Percentiles rank a stretch among this genome's conserved stretches.
Evolutionary conservation across 1,284 basidiomycete species (phyloP).

Genomic region (Ustilago loliicola): DNA sequence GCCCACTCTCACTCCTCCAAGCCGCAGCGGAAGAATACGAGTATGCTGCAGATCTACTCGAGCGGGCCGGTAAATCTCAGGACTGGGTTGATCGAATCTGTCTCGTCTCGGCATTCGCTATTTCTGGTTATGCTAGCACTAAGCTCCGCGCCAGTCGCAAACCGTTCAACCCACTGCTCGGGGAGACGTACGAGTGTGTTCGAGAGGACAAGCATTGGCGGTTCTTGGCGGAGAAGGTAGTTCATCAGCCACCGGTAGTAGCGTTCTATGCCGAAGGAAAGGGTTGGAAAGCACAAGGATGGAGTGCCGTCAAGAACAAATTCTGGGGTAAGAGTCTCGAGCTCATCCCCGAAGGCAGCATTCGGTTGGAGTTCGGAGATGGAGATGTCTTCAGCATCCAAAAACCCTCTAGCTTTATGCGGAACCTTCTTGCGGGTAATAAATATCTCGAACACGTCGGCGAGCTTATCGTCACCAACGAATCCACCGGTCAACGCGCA

Average conservation of each 20-base stretch:
- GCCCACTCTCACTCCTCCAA: constrained; percentile 68
- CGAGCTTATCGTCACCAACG: constrained; percentile 65
- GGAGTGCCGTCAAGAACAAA: constrained; percentile 69
- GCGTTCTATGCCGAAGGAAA: constrained; percentile 67
- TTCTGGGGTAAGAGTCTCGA: constrained; percentile 70
- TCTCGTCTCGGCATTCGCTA: constrained; percentile 65
- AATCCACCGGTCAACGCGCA: constrained; percentile 53
- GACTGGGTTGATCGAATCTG: constrained; percentile 66
- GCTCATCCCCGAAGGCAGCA: constrained; percentile 65
- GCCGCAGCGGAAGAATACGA: constrained; percentile 69
- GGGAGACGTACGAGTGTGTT: constrained; percentile 69
- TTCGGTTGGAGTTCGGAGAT: constrained; percentile 63
- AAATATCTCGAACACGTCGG: constrained; percentile 70
- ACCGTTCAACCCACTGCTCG: constrained; percentile 69
- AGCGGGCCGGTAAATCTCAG: constrained; percentile 57
- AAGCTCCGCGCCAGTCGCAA: constrained; percentile 68
- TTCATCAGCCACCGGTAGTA: constrained; percentile 68
- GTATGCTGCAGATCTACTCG: constrained; percentile 67
- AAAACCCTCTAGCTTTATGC: constrained; percentile 68
- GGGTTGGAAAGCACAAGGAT: constrained; percentile 64
- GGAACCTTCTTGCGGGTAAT: constrained; percentile 69
- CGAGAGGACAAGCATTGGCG: constrained; percentile 62
- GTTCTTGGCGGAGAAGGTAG: constrained; percentile 70
- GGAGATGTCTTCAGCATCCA: constrained; percentile 63
- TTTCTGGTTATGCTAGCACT: constrained; percentile 67